Conservation (phyloP, 495 filamentous ascomycete genomes). For the Tuber brumale region DNA sequence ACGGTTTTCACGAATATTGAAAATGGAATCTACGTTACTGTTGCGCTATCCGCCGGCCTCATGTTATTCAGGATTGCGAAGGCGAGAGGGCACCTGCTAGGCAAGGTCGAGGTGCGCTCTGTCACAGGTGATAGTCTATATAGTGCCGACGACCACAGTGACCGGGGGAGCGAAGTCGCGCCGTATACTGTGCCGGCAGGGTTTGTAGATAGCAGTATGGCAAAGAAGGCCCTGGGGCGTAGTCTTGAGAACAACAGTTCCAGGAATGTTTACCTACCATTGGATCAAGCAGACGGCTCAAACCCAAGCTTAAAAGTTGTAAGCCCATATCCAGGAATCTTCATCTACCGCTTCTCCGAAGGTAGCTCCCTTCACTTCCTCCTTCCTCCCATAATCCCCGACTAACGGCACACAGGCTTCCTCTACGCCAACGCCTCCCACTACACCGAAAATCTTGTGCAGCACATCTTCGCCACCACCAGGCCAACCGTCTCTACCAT, state of each 20-base stretch:
- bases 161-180: slow-evolving; percentile 26
- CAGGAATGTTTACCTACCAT: slow-evolving; percentile 75
- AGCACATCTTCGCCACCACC: slow-evolving; percentile 66
- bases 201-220: neutral
- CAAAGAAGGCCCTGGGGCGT: slow-evolving; percentile 2
- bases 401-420: slow-evolving; percentile 47
- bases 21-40: slow-evolving; percentile 83
- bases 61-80: slow-evolving; percentile 76
- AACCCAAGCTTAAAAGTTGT: slow-evolving; percentile 77
- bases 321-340: slow-evolving; percentile 84
- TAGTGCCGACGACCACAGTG: slow-evolving; percentile 50
- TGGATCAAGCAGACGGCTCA: slow-evolving; percentile 79
- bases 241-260: slow-evolving; percentile 10
- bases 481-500: slow-evolving; percentile 65
- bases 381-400: neutral
- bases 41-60: slow-evolving; percentile 66
- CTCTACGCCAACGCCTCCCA: slow-evolving; percentile 93
- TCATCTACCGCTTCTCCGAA: slow-evolving; percentile 96
- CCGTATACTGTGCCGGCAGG: neutral
- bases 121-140: slow-evolving; percentile 71
- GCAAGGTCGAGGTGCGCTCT: slow-evolving; percentile 81
- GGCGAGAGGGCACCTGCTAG: slow-evolving; percentile 79
- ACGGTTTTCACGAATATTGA: slow-evolving; percentile 86
- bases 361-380: slow-evolving; percentile 44
- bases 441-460: slow-evolving; percentile 74